These are phyloP conservation scores for Pyrenochaeta sp. DNA, from an alignment of 2,329 filamentous ascomycete genomes.

Conservation along the genomic window DNA sequence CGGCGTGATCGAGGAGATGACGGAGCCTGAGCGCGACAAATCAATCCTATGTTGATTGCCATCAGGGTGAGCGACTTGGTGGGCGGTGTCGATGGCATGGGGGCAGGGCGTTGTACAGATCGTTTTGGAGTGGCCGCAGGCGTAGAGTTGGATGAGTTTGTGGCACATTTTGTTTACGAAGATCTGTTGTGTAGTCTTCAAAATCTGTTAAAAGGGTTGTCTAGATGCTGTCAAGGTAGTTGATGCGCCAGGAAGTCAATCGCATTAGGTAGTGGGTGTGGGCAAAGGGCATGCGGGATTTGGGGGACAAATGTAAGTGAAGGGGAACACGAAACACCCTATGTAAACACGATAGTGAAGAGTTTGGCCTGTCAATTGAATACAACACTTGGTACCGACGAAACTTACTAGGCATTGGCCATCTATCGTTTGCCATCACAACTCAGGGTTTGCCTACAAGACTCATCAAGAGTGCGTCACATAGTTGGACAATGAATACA, in stretches of 20 bases:
- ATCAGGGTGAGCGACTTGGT: neutral
- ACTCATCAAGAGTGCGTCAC: neutral
- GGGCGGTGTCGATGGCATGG: slow-evolving; percentile 22
- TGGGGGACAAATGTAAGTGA: neutral
- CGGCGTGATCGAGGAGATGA: slow-evolving; percentile 11
- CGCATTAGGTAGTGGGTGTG: neutral
- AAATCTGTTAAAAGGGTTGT: neutral
- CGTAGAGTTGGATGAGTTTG: slow-evolving; percentile 35
- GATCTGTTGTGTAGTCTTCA: neutral
- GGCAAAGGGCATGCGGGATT: neutral
- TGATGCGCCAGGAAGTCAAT: neutral
- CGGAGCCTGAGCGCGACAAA: slow-evolving; percentile 16
- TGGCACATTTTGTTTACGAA: slow-evolving; percentile 30
- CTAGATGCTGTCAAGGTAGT: neutral
- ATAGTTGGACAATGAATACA: neutral
- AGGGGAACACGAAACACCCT: neutral
- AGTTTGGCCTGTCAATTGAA: too few species aligned
- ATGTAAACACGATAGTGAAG: neutral
- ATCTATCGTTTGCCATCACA: neutral
- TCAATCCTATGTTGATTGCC: neutral
- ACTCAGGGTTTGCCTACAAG: neutral
- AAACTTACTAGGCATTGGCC: neutral
- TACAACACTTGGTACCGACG: neutral
- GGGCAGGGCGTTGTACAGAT: slow-evolving; percentile 40
- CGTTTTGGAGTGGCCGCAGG: slow-evolving; percentile 33